phyloP scores from a whole-genome alignment of 129 eudicot species.

The Apium graveolens region DNA sequence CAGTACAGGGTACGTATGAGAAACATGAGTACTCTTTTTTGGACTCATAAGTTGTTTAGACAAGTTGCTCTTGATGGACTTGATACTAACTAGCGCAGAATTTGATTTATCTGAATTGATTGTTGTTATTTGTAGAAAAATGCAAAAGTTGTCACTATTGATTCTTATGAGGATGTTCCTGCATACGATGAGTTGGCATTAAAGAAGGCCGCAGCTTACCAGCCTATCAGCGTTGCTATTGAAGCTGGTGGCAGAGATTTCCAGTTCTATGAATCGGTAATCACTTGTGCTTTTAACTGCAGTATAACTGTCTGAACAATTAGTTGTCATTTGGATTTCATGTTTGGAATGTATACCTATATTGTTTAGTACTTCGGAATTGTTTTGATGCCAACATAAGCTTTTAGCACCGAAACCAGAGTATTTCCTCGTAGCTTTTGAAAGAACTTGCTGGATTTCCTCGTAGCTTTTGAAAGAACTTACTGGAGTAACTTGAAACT shows the following conservation, averaged over 20 bases:
- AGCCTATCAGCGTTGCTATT: slow-evolving; percentile 38
- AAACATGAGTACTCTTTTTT: neutral
- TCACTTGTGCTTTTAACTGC: neutral
- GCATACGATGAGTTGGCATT: slow-evolving; percentile 21
- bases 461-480: neutral
- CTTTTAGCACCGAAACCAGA: neutral
- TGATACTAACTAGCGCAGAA: neutral
- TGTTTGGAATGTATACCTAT: neutral
- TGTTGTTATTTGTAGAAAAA: slow-evolving; percentile 24
- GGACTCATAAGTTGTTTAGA: no score
- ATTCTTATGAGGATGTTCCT: slow-evolving; percentile 42
- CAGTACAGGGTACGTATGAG: slow-evolving; percentile 26
- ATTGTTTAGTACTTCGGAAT: neutral
- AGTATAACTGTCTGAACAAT: neutral
- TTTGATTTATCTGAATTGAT: neutral
- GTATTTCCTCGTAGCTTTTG: neutral
- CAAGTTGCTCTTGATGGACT: neutral
- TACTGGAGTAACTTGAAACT: neutral
- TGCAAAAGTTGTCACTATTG: slow-evolving; percentile 38
- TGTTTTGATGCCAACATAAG: neutral
- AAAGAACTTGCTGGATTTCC: no score
- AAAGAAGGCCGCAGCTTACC: slow-evolving; percentile 27
- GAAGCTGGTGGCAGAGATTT: slow-evolving; percentile 42
- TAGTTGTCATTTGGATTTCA: neutral
- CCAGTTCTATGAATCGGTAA: slow-evolving; percentile 24